Evolutionary conservation across 83 land plant species (phyloP).

Genomic region (Picea engelmannii): DNA sequence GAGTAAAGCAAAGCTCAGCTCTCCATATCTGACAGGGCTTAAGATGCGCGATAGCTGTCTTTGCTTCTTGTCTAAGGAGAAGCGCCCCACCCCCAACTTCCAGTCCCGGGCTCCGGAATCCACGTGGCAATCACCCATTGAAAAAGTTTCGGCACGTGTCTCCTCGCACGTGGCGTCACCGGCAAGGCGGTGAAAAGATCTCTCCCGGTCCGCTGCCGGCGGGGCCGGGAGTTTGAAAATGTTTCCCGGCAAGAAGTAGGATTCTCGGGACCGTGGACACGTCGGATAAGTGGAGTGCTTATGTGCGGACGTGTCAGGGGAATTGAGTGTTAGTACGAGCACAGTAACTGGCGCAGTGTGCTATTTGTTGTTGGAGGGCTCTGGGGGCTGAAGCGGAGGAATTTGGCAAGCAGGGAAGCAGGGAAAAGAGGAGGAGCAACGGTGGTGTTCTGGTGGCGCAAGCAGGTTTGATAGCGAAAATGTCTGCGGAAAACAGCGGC

Average conservation of each 20-base stretch:
- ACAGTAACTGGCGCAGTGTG: too few relatives aligned
- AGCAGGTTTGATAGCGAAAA: not conserved
- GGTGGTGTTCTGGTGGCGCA: not conserved
- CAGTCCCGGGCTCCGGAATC: not conserved
- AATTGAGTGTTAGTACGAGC: too few relatives aligned
- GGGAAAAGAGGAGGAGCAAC: not conserved
- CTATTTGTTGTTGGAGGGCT: too few relatives aligned
- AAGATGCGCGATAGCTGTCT: too few relatives aligned
- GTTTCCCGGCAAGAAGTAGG: not conserved
- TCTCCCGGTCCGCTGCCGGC: not conserved
- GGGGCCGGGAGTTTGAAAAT: not conserved
- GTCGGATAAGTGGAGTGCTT: not conserved
- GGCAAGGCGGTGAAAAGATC: not conserved
- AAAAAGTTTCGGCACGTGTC: not conserved
- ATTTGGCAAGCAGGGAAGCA: not conserved
- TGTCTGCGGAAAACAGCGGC: constrained; percentile 4
- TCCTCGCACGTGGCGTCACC: not conserved
- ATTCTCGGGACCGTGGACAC: not conserved
- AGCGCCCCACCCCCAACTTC: constrained; percentile 3
- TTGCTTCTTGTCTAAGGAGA: too few relatives aligned
- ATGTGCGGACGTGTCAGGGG: not conserved
- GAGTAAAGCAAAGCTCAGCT: too few relatives aligned
- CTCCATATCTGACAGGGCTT: too few relatives aligned
- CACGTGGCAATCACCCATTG: not conserved
- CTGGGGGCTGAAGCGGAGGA: not conserved